Percentiles rank a stretch among this genome's conserved stretches.
phyloP scores from a whole-genome alignment of 805 yeast species.

The Candida silvicultrix region DNA sequence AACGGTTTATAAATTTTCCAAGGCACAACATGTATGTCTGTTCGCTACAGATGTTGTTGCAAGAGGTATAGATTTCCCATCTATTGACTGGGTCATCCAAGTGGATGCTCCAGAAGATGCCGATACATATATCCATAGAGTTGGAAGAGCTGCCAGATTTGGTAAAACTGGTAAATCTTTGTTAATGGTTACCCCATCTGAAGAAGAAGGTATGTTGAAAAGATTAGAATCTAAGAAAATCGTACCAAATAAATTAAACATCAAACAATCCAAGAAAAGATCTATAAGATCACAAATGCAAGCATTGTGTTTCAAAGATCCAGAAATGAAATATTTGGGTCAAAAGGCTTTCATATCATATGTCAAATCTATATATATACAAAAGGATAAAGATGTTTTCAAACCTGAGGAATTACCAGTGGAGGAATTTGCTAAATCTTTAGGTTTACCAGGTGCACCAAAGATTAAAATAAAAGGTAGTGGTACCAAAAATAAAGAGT shows the following conservation, averaged over 20 bases:
- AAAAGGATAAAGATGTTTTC: slow-evolving; percentile 83
- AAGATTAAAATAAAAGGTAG: slow-evolving; percentile 67
- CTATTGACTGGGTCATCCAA: slow-evolving; percentile 88
- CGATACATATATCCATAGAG: slow-evolving; percentile 85
- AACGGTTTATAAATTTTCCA: slow-evolving; percentile 52
- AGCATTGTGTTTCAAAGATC: slow-evolving; percentile 84
- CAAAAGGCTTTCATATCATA: slow-evolving; percentile 95
- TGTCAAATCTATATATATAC: slow-evolving; percentile 76
- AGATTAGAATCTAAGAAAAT: slow-evolving; percentile 59
- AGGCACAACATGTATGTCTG: slow-evolving; percentile 56
- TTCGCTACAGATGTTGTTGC: slow-evolving; percentile 98
- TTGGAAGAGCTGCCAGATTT: slow-evolving; percentile 95
- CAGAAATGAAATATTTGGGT: slow-evolving; percentile 86
- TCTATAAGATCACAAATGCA: slow-evolving; percentile 80
- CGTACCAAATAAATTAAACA: slow-evolving; percentile 64
- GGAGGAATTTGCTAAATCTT: slow-evolving; percentile 78
- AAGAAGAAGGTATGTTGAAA: slow-evolving; percentile 68
- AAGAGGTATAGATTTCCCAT: slow-evolving; percentile 93
- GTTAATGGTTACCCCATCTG: slow-evolving; percentile 77
- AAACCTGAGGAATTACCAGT: slow-evolving; percentile 69
- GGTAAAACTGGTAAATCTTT: slow-evolving; percentile 82
- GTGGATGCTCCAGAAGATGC: slow-evolving; percentile 94
- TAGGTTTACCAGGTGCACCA: slow-evolving; percentile 97
- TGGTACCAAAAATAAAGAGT: slow-evolving; percentile 47
- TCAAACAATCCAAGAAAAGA: slow-evolving; percentile 65